These are phyloP conservation scores for Lecanoromycetidae sp. DNA, from an alignment of 2,329 filamentous ascomycete species.

Conservation along the genomic window DNA sequence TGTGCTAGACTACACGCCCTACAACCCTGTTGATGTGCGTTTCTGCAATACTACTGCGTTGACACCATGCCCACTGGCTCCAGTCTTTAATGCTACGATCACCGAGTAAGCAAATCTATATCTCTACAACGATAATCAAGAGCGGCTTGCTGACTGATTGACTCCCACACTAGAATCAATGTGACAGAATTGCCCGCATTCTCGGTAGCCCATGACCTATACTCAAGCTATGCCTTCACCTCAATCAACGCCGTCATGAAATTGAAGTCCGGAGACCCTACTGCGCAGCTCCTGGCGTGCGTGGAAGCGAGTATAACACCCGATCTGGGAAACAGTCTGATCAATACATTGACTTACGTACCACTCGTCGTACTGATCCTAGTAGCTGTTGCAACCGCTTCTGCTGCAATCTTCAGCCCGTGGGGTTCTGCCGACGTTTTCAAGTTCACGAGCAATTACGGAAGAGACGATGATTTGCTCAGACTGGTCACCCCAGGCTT, in stretches of 20 bases:
- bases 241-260: slow-evolving; percentile 64
- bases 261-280: slow-evolving; percentile 61
- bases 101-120: slow-evolving; percentile 34
- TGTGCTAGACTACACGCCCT: slow-evolving; percentile 67
- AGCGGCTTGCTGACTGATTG: neutral
- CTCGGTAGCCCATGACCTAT: slow-evolving; percentile 59
- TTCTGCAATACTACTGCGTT: slow-evolving; percentile 57
- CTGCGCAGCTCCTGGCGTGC: slow-evolving; percentile 58
- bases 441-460: slow-evolving; percentile 96
- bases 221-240: slow-evolving; percentile 73
- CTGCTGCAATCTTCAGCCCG: slow-evolving; percentile 78
- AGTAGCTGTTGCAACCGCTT: slow-evolving; percentile 69
- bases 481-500: slow-evolving; percentile 91
- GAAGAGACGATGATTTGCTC: slow-evolving; percentile 80
- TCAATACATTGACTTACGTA: slow-evolving; percentile 59
- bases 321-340: slow-evolving; percentile 57
- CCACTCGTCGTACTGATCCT: slow-evolving; percentile 67
- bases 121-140: neutral
- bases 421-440: slow-evolving; percentile 90
- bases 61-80: slow-evolving; percentile 60
- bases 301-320: slow-evolving; percentile 75
- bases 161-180: neutral
- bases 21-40: slow-evolving; percentile 36
- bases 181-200: slow-evolving; percentile 46
- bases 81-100: slow-evolving; percentile 47